Percentiles rank a stretch among this genome's conserved stretches.
Evolutionary conservation across 2,329 filamentous ascomycete species (phyloP).

Genomic region (Phyllosticta citrichinensis): DNA sequence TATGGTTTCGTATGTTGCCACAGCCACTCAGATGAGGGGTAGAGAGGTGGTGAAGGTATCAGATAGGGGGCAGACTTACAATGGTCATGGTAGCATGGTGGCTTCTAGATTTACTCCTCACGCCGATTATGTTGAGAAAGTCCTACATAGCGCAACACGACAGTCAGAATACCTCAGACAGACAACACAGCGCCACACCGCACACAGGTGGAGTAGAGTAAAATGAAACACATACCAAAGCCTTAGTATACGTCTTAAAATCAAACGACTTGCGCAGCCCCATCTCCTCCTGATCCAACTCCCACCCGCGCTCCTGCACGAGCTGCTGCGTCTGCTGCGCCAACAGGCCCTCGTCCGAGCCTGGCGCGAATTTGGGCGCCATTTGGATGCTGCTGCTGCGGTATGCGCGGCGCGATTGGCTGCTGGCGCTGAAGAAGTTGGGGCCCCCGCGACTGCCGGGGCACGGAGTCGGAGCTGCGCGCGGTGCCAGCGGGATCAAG

Average conservation of each 20-base stretch:
- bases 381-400: not conserved
- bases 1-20: not conserved
- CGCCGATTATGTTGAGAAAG: not conserved
- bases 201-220: not conserved
- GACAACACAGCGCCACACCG: too few relatives aligned
- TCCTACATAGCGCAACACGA: not conserved
- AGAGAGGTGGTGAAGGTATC: not conserved
- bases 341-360: not conserved
- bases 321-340: not conserved
- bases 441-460: not conserved
- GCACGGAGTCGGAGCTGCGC: not conserved
- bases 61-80: not conserved
- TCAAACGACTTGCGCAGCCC: not conserved
- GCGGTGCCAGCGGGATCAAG: not conserved
- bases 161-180: not conserved
- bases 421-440: not conserved
- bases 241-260: not conserved
- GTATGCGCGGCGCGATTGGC: not conserved
- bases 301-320: slow-evolving; percentile 11
- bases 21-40: not conserved
- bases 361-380: not conserved
- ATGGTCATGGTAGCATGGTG: not conserved
- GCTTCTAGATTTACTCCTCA: not conserved
- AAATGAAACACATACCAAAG: not conserved
- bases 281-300: not conserved